phyloP scores from a whole-genome alignment of 208 protist species.

The Phytomonas serpens region DNA sequence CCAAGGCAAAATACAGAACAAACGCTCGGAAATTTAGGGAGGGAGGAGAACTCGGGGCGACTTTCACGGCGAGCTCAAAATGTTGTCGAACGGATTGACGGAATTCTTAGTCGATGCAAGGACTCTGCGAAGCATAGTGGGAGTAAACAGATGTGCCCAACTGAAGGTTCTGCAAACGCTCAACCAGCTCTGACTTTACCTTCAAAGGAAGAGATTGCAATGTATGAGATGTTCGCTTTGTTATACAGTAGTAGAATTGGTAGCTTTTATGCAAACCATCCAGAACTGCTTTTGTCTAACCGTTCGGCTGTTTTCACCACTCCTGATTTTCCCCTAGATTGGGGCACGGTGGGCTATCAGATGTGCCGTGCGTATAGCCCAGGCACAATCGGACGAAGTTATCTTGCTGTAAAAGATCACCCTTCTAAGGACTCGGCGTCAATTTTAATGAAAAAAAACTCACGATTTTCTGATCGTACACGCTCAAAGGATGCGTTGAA shows the following conservation, averaged over 20 bases:
- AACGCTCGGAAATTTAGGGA: not conserved
- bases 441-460: not conserved
- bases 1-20: not conserved
- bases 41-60: not conserved
- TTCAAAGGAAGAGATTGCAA: conserved; percentile 25
- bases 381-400: conserved; percentile 68
- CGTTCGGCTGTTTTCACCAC: conserved; percentile 59
- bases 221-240: conserved; percentile 39
- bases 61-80: conserved; percentile 24
- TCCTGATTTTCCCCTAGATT: conserved; percentile 45
- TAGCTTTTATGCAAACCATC: conserved; percentile 52
- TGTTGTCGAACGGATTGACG: conserved; percentile 27
- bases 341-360: conserved; percentile 41
- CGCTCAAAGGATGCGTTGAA: conserved; percentile 10
- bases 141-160: not conserved
- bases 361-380: conserved; percentile 35
- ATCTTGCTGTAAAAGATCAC: conserved; percentile 22
- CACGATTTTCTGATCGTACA: not conserved
- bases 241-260: conserved; percentile 41
- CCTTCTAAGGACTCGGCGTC: not conserved
- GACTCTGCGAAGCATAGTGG: conserved; percentile 2
- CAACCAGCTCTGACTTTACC: not conserved
- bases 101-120: conserved; percentile 37
- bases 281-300: conserved; percentile 71
- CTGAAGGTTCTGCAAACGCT: too few relatives aligned